Conservation (phyloP, 2,329 filamentous ascomycete genomes). For the Graphilbum ipis-grandicollis region DNA sequence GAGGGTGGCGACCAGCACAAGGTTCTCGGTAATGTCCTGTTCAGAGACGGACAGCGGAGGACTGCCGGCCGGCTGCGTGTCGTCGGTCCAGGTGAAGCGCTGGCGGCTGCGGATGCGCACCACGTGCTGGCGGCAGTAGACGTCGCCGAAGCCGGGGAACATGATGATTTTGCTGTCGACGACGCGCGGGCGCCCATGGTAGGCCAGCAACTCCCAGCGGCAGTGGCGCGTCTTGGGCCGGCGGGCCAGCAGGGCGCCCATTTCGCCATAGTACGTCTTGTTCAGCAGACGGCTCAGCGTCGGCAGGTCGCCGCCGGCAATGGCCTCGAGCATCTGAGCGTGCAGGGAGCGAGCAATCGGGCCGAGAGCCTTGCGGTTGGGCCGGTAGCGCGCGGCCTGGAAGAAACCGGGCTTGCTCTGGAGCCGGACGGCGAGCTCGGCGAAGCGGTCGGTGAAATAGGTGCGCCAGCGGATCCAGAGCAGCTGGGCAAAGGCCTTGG, state of each 20-base stretch:
- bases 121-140: constrained; percentile 30
- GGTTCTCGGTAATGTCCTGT: constrained; percentile 42
- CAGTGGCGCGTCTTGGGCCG: constrained; percentile 27
- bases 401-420: constrained; percentile 27
- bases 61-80: constrained; percentile 13
- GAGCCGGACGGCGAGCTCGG: constrained; percentile 23
- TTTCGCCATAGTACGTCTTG: constrained; percentile 29
- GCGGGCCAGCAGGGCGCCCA: constrained; percentile 34
- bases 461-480: constrained; percentile 19
- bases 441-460: constrained; percentile 18
- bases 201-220: constrained; percentile 36
- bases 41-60: constrained; percentile 27
- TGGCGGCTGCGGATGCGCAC: constrained; percentile 42
- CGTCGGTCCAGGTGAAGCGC: constrained; percentile 26
- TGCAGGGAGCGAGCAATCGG: constrained; percentile 43
- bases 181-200: constrained; percentile 30
- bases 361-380: constrained; percentile 22
- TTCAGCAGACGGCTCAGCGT: constrained; percentile 35
- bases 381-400: constrained; percentile 24
- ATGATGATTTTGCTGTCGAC: constrained; percentile 36
- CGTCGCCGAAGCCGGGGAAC: constrained; percentile 21
- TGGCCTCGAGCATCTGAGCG: constrained; percentile 39
- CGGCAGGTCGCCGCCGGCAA: constrained; percentile 38
- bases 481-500: constrained; percentile 17
- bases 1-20: constrained; percentile 38